phyloP scores from a whole-genome alignment of 371 early-diverging fungal species.

The Apophysomyces elegans region DNA sequence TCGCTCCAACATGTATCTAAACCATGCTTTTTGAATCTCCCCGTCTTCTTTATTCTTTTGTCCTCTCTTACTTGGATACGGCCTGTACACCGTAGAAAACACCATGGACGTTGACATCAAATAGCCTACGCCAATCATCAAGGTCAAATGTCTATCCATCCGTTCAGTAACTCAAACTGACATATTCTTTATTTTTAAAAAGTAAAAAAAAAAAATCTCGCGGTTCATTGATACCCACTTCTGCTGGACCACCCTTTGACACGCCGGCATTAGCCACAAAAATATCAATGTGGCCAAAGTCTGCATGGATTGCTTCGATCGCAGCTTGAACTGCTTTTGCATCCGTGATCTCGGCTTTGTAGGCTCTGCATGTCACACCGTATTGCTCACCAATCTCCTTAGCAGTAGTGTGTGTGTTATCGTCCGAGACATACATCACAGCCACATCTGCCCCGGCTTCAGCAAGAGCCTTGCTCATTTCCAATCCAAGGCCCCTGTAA shows the following conservation, averaged over 20 bases:
- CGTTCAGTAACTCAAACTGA: not conserved
- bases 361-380: slow-evolving; percentile 45
- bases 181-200: not conserved
- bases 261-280: slow-evolving; percentile 58
- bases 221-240: slow-evolving; percentile 22
- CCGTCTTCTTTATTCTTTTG: too few relatives aligned
- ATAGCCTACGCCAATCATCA: slow-evolving; percentile 41
- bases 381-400: slow-evolving; percentile 39
- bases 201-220: too few relatives aligned
- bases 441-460: slow-evolving; percentile 54
- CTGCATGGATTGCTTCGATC: slow-evolving; percentile 44
- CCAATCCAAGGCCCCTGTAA: slow-evolving; percentile 46
- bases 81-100: slow-evolving; percentile 51
- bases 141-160: slow-evolving; percentile 30
- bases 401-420: slow-evolving; percentile 42
- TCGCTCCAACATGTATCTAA: slow-evolving; percentile 30
- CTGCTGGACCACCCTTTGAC: slow-evolving; percentile 36
- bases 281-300: slow-evolving; percentile 49
- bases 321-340: slow-evolving; percentile 30
- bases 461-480: slow-evolving; percentile 51
- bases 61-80: slow-evolving; percentile 24
- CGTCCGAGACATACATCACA: slow-evolving; percentile 51
- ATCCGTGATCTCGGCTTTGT: slow-evolving; percentile 45
- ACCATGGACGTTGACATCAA: slow-evolving; percentile 55
- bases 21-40: too few relatives aligned